phyloP scores from a whole-genome alignment of 2,329 filamentous ascomycete species.

The Gaeumannomyces sp. region DNA sequence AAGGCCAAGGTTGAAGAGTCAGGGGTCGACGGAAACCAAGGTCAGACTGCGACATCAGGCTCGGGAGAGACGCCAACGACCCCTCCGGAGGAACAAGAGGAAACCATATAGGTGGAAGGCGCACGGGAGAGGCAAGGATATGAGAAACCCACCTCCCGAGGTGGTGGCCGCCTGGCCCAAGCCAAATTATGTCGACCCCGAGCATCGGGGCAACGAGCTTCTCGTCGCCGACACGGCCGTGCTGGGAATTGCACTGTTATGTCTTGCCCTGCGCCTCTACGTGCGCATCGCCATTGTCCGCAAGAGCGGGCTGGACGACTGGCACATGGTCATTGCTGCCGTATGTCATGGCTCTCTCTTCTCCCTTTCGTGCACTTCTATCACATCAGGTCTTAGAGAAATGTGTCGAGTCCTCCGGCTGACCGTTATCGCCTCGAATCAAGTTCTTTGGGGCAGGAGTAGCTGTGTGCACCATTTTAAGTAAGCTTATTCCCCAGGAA shows the following conservation, averaged over 20 bases:
- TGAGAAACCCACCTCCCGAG: slow-evolving; percentile 30
- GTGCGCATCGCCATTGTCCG: slow-evolving; percentile 28
- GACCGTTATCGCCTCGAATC: neutral
- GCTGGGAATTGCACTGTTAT: slow-evolving; percentile 27
- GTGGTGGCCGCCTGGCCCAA: slow-evolving; percentile 31
- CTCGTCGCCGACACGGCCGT: slow-evolving; percentile 31
- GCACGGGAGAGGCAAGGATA: slow-evolving; percentile 13
- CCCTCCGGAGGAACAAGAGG: too few relatives aligned
- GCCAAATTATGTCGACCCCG: slow-evolving; percentile 32
- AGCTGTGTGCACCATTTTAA: slow-evolving; percentile 5
- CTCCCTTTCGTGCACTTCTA: too few relatives aligned
- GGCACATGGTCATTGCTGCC: slow-evolving; percentile 33
- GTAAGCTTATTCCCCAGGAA: neutral
- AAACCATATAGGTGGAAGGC: neutral
- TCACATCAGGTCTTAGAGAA: too few relatives aligned
- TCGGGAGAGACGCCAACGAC: neutral
- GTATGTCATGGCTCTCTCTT: slow-evolving; percentile 18
- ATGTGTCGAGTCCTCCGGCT: neutral
- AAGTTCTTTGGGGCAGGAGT: slow-evolving; percentile 3
- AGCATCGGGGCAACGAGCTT: slow-evolving; percentile 29
- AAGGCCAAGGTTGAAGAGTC: neutral
- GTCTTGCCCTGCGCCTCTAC: slow-evolving; percentile 30
- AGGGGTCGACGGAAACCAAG: neutral
- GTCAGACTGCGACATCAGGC: neutral
- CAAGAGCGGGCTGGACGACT: slow-evolving; percentile 32